Evolutionary conservation across 192 early-diverging fungal species (phyloP).

Genomic region (Cladochytrium replicatum): DNA sequence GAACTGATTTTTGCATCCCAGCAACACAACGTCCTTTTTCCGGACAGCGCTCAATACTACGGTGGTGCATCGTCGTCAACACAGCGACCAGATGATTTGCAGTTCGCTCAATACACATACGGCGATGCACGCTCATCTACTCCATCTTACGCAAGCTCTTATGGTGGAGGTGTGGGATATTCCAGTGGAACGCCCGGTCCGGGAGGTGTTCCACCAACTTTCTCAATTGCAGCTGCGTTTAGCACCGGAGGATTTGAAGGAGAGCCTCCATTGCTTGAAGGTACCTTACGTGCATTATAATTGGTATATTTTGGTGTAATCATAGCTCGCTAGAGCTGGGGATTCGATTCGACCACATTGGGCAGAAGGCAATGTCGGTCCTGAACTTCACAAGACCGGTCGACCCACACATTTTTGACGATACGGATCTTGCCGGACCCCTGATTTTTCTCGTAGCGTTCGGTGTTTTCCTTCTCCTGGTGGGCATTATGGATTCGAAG

Average conservation of each 20-base stretch:
- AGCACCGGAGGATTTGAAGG: constrained; percentile 83
- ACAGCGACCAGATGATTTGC: not conserved
- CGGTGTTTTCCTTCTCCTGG: constrained; percentile 80
- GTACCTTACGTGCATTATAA: constrained; percentile 21
- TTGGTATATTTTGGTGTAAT: not conserved
- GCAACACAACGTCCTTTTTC: too few relatives aligned
- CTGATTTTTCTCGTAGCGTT: constrained; percentile 83
- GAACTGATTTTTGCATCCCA: too few relatives aligned
- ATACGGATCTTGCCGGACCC: constrained; percentile 93
- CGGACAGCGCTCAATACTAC: too few relatives aligned
- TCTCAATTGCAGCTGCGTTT: constrained; percentile 63
- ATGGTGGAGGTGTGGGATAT: not conserved
- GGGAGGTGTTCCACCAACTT: not conserved
- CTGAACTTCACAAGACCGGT: constrained; percentile 61
- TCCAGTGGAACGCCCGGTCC: not conserved
- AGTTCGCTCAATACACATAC: not conserved
- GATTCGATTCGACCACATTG: constrained; percentile 88
- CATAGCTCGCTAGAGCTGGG: constrained; percentile 63
- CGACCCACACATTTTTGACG: constrained; percentile 80
- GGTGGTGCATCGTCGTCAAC: too few relatives aligned
- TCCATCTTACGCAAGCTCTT: not conserved
- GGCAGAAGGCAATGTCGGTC: constrained; percentile 73
- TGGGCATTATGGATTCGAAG: constrained; percentile 17
- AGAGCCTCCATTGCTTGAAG: constrained; percentile 88
- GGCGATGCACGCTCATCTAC: not conserved